phyloP scores from a whole-genome alignment of 768 basidiomycete species.

The Suillus lakei region DNA sequence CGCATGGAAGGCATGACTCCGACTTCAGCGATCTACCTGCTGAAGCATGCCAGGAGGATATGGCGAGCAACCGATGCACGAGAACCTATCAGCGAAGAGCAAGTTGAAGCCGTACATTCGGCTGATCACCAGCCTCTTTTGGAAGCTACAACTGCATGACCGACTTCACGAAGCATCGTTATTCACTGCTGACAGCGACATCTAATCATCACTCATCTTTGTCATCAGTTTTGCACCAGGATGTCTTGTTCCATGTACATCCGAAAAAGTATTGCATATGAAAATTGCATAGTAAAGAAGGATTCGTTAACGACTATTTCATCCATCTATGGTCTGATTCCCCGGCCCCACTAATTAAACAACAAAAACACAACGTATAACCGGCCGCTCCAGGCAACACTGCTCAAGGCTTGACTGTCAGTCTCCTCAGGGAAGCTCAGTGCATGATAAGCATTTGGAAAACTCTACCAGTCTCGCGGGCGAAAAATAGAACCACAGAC shows the following conservation, averaged over 20 bases:
- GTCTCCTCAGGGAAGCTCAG: neutral
- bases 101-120: neutral
- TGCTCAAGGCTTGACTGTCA: neutral
- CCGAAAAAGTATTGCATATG: neutral
- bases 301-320: neutral
- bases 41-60: conserved; percentile 61
- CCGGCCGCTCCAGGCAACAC: neutral
- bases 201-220: neutral
- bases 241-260: neutral
- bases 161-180: neutral
- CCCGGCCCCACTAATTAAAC: neutral
- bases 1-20: conserved; percentile 96
- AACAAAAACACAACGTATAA: neutral
- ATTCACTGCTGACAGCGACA: neutral
- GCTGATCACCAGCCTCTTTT: neutral
- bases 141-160: neutral
- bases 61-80: conserved; percentile 19
- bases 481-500: neutral
- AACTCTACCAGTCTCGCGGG: neutral
- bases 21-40: conserved; percentile 65
- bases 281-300: neutral
- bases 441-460: neutral
- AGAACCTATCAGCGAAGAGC: neutral
- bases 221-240: neutral
- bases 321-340: neutral